Evolutionary conservation across 495 filamentous ascomycete genomes (phyloP), one percentile per base, ranked within the genome.

Genomic region (Lindgomyces ingoldianus): DNA sequence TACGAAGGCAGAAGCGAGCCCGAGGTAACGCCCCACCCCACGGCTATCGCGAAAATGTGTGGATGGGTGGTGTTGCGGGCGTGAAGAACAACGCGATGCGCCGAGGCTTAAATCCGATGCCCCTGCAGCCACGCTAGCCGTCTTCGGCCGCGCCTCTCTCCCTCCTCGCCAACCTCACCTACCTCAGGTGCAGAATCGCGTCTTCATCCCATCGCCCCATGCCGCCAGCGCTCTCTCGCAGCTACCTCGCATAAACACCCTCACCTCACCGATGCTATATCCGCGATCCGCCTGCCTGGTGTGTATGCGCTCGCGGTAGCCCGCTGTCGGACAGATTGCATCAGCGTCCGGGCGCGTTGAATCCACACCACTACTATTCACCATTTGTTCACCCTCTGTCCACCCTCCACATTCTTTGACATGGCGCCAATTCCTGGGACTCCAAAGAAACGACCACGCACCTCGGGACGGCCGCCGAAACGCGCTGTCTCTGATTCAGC

Each of bases 401-500:
- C 8, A 9, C 45, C 29, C 19, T 16, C 45, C 41, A 36, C 56
- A 46, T 24, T 48, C 16, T 45, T 26, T 42, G 14, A 47, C 25
- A 70, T 70, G 68, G 63, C 68, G 22, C 68, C 62, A 24, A 65
- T 67, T 8, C 58, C 53, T 41, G 68, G 49, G 16, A 63, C 68
- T 22, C 68, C 68, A 6, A 47, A 33, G 55, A 42, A 57, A 60
- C 68, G 68, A 57, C 52, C 66, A 19, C 57, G 68, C 33, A 59
- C 30, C 22, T 33, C 68, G 11, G 62, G 27, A 26, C 30, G 68
- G 16, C 60, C 63, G 2, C 36, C 46, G 24, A 54, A 33, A 30
- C 68, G 68, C 10, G 11, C 39, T 36, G 27, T 50, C 33, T 57
- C 62, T 25, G 67, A 70, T 39, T 63, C 68, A n/a, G 68, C 68